Base-by-base conservation (phyloP, 225 moss, liverwort and hornwort genomes). In the Polytrichum formosum region DNA sequence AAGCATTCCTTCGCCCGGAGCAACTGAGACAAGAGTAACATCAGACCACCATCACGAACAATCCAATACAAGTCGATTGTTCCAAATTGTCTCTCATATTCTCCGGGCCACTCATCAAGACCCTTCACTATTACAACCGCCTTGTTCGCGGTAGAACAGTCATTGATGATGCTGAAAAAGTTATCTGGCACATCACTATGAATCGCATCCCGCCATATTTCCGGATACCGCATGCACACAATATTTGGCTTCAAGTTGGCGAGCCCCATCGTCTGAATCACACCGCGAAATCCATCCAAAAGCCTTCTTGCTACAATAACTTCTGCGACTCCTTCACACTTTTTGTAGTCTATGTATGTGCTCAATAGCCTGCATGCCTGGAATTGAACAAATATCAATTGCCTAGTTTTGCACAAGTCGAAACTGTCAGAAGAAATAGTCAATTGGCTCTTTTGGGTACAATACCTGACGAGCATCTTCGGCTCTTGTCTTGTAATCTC, bases 11-110 rank as follows among this genome's bases (percentile, higher is more conserved):
- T 98, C 46, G 98, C 92, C 61, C 92, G 91, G 64, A 98, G 92
- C 75, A 98, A 72, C 85, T 98, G 98, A 55, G 98, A 98, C 53
- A 98, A 80, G 31, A 98, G 85, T 37, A 98, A 73, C 98, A 98
- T 98, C 31, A 98, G 90, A 37, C 98, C 98, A 66, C 98, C 98
- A 79, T 98, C 98, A 64, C 98, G 89, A 28, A 98, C 98, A 75
- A 98, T 98, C 98, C 98, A 98, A 70, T 98, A 98, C 65, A 98
- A 80, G 77, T 98, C 98, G 10, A 98, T 98, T 46, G 98, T 98
- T 7, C 94, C 98, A 67, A 92, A 90, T 65, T 94, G 94, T 70
- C 78, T 92, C 68, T 98, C 90, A 63, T 81, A 84, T 75, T 98
- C 98, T 18, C 90, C 94, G 16, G 98, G 98, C 98, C 98, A 98